Base-by-base conservation (phyloP, 176 grass and related monocot species). In the Lolium multiflorum region DNA sequence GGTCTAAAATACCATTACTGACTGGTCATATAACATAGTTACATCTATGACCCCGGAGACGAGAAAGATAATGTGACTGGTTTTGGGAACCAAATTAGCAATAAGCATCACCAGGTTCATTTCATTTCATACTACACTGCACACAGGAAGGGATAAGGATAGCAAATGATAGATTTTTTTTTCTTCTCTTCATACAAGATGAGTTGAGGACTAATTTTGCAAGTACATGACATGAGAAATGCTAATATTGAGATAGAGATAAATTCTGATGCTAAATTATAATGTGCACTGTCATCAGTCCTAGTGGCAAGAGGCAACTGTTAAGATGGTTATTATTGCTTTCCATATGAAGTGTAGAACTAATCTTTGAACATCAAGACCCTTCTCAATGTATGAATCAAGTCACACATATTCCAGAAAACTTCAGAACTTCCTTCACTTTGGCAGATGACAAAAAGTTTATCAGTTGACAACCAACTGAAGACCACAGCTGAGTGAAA, bases 181-280 rank as follows among this genome's bases (percentile, higher is more conserved):
- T 68, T 67, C 22, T 84, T 74, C 66, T 81, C 13, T 1, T 55
- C 51, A 31, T 17, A 54, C 15, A 59, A 60, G 54, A 57, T 54
- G 26, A 71, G 44, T 44, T 52, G 71, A 77, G 43, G 47, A 76
- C 22, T n/a, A 31, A 20, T 20, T 73, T 74, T 74, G 9, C 38
- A 61, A 74, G 46, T 25, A 76, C n/a, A 47, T 71, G n/a, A 26
- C 65, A 76, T 41, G 54, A 71, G n/a, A 83, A 80, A 74, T 84
- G 46, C 18, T 70, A 16, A 16, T 72, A 31, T 64, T 61, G 0
- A 35, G 3, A 73, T 57, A 65, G 51, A 63, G 43, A 59, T 49
- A 81, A 71, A 49, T 52, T 39, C 10, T 70, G 21, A 60, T 11
- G 17, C 31, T 64, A 12, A 65, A 43, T 39, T 43, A 79, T 73